Evolutionary conservation across 2,329 filamentous ascomycete species (phyloP).

Genomic region (Parastagonospora nodorum): DNA sequence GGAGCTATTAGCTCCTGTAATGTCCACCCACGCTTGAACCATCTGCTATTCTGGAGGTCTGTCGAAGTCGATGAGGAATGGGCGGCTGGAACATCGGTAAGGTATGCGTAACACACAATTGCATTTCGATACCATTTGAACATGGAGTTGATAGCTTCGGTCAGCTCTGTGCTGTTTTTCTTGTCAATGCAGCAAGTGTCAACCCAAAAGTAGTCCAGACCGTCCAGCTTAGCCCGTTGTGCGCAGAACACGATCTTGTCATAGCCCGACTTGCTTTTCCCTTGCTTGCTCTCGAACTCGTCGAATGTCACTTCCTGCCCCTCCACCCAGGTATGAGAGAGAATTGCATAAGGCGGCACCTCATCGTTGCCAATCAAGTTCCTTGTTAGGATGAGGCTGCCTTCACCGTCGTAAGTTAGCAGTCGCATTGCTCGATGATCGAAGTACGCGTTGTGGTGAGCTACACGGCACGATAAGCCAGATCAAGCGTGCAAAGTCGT

Average conservation of each 20-base stretch:
- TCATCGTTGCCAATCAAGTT: not conserved
- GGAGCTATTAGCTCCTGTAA: slow-evolving; percentile 8
- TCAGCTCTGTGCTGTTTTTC: not conserved
- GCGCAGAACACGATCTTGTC: slow-evolving; percentile 8
- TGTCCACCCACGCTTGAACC: slow-evolving; percentile 7
- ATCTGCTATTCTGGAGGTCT: not conserved
- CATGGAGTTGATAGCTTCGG: slow-evolving; percentile 8
- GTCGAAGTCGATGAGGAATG: not conserved
- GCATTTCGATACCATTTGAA: slow-evolving; percentile 5
- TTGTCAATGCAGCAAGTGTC: slow-evolving; percentile 11
- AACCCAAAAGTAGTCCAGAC: not conserved
- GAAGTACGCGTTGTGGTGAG: no score
- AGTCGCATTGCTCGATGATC: not conserved
- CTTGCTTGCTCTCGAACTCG: not conserved
- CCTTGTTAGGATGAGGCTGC: not conserved
- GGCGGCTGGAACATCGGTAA: not conserved
- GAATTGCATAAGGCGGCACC: slow-evolving; percentile 10
- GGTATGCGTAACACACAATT: slow-evolving; percentile 1
- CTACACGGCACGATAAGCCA: no score
- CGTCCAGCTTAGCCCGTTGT: slow-evolving; percentile 2
- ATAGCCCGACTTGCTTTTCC: slow-evolving; percentile 5
- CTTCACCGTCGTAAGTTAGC: not conserved
- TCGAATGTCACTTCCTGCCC: slow-evolving; percentile 5
- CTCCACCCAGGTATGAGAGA: slow-evolving; percentile 8
- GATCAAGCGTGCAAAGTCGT: no score